phyloP scores from a whole-genome alignment of 805 yeast genomes.

The Kazachstania viticola region DNA sequence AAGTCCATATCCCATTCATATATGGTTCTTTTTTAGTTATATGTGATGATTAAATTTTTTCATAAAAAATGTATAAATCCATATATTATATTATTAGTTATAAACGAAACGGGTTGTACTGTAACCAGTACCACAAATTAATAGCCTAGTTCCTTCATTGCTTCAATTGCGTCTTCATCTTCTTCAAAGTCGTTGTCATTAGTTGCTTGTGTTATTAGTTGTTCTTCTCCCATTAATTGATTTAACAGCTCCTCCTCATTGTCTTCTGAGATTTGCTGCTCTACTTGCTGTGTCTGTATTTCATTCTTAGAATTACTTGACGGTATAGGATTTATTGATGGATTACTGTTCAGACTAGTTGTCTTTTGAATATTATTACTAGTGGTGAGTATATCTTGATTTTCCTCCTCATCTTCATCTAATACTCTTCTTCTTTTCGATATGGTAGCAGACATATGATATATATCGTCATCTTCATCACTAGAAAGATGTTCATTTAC shows the following conservation, averaged over 20 bases:
- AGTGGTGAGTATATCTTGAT: neutral
- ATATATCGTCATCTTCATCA: conserved; percentile 5
- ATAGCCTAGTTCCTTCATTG: conserved; percentile 12
- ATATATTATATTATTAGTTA: too few species aligned
- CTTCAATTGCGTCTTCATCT: conserved; percentile 19
- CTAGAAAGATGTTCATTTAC: too few species aligned
- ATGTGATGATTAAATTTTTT: too few species aligned
- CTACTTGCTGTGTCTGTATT: neutral
- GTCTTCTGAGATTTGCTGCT: neutral
- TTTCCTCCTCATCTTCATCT: neutral
- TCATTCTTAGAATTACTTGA: neutral
- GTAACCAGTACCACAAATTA: too few species aligned
- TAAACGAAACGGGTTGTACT: too few species aligned
- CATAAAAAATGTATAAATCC: too few species aligned
- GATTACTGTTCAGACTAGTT: neutral
- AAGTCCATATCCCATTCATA: too few species aligned
- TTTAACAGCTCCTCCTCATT: conserved; percentile 1
- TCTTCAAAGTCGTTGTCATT: conserved; percentile 9
- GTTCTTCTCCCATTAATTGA: neutral
- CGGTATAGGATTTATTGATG: neutral
- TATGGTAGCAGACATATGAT: conserved; percentile 4
- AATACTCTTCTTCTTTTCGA: neutral
- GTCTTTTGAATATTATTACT: neutral
- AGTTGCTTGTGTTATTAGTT: neutral
- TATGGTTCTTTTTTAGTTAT: too few species aligned